These are phyloP conservation scores for Emmonsiellopsis sp. DNA, from an alignment of 2,329 filamentous ascomycete genomes.

Conservation along the genomic window DNA sequence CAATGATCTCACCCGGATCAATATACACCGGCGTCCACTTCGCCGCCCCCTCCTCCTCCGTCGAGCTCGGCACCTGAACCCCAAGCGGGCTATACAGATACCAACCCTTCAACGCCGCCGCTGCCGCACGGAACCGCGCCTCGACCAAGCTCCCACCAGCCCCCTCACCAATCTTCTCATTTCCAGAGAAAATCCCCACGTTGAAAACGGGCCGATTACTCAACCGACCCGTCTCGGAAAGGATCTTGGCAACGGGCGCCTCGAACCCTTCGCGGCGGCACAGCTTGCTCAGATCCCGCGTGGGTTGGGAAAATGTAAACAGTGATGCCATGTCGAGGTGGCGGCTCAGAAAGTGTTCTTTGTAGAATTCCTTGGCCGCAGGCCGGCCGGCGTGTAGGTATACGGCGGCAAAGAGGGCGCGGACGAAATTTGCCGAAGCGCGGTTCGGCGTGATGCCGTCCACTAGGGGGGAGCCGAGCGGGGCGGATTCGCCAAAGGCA, in stretches of 20 bases:
- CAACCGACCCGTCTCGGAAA: slow-evolving; percentile 80
- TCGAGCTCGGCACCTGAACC: slow-evolving; percentile 61
- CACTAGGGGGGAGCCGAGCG: slow-evolving; percentile 15
- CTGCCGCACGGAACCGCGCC: slow-evolving; percentile 69
- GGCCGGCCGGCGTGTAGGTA: slow-evolving; percentile 76
- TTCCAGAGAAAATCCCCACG: slow-evolving; percentile 86
- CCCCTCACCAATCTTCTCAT: slow-evolving; percentile 89
- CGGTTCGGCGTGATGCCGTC: slow-evolving; percentile 41
- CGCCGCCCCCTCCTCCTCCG: slow-evolving; percentile 51
- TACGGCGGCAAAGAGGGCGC: slow-evolving; percentile 73
- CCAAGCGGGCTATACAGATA: slow-evolving; percentile 81
- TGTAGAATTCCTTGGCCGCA: slow-evolving; percentile 72
- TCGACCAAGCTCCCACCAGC: slow-evolving; percentile 67
- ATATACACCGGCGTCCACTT: slow-evolving; percentile 61
- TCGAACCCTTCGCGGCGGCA: slow-evolving; percentile 89
- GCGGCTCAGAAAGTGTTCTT: slow-evolving; percentile 72
- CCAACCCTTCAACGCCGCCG: slow-evolving; percentile 84
- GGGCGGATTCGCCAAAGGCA: slow-evolving; percentile 64
- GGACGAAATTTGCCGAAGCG: slow-evolving; percentile 68
- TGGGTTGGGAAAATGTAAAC: slow-evolving; percentile 78
- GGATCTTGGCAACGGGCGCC: slow-evolving; percentile 71
- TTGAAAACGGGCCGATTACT: slow-evolving; percentile 85
- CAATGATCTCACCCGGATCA: slow-evolving; percentile 62
- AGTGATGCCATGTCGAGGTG: slow-evolving; percentile 66
- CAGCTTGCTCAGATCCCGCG: slow-evolving; percentile 70